Evolutionary conservation across 257 asterid genomes (phyloP).

Genomic region (Capsicum baccatum): DNA sequence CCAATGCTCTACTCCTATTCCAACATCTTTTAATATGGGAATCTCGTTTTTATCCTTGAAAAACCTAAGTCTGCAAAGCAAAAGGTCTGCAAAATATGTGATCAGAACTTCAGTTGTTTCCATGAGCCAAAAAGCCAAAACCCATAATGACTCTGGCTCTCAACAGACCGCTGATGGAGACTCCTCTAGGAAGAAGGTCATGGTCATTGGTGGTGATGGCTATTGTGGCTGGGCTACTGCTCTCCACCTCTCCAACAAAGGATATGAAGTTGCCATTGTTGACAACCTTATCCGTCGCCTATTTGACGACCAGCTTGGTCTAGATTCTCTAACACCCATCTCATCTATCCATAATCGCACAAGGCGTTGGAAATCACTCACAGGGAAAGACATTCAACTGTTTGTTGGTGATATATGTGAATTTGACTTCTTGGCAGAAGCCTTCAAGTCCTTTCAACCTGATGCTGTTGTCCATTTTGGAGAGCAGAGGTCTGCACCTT

Average conservation of each 20-base stretch:
- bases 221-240: conserved; percentile 91
- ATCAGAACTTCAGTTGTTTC: conserved; percentile 60
- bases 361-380: conserved; percentile 80
- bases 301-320: conserved; percentile 92
- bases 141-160: conserved; percentile 47
- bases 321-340: conserved; percentile 90
- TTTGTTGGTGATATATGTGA: conserved; percentile 86
- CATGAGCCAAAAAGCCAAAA: conserved; percentile 54
- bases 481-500: conserved; percentile 95
- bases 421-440: conserved; percentile 82
- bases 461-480: conserved; percentile 95
- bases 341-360: conserved; percentile 83
- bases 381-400: conserved; percentile 74
- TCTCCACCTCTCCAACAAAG: conserved; percentile 69
- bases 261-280: conserved; percentile 77
- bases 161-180: conserved; percentile 41
- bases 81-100: conserved; percentile 38
- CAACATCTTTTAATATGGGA: conserved; percentile 41
- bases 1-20: conserved; percentile 42
- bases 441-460: conserved; percentile 77
- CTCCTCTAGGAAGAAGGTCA: conserved; percentile 61
- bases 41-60: conserved; percentile 37
- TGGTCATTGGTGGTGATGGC: conserved; percentile 98
- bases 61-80: conserved; percentile 33
- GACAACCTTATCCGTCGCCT: conserved; percentile 88